These are phyloP conservation scores for Paspalum notatum DNA, from an alignment of 176 grass and related monocot genomes.

Conservation along the genomic window DNA sequence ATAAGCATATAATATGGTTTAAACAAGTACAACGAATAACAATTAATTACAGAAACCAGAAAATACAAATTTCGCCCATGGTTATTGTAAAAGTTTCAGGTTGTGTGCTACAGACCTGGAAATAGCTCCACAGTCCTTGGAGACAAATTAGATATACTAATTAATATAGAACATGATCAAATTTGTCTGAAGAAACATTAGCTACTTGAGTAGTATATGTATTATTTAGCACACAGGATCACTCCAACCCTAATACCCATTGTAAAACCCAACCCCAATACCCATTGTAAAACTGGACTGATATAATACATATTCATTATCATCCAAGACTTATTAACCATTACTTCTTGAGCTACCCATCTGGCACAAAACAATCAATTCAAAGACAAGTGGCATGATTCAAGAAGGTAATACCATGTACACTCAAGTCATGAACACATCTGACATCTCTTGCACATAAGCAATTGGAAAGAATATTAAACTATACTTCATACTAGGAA, in stretches of 20 bases:
- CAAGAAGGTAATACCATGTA: background rate
- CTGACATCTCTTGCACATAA: background rate
- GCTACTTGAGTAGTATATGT: background rate
- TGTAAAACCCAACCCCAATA: background rate
- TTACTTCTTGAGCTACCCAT: background rate
- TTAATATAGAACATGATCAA: background rate
- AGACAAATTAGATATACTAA: background rate
- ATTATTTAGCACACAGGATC: background rate
- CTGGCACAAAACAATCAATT: background rate
- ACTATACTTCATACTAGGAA: background rate
- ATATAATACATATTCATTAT: background rate
- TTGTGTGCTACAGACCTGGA: background rate
- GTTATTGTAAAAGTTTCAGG: background rate
- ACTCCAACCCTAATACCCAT: background rate
- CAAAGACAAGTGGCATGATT: background rate
- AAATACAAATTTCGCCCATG: background rate
- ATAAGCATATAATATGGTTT: slow-evolving; percentile 7
- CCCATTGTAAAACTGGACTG: background rate
- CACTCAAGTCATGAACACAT: background rate
- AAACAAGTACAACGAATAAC: background rate
- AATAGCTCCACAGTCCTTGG: background rate
- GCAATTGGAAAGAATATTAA: background rate
- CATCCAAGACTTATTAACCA: background rate
- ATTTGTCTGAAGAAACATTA: background rate
- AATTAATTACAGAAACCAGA: background rate